Evolutionary conservation across 2,329 filamentous ascomycete species (phyloP), one percentile per base, ranked within the genome.

Genomic region (Cytospora leucostoma): DNA sequence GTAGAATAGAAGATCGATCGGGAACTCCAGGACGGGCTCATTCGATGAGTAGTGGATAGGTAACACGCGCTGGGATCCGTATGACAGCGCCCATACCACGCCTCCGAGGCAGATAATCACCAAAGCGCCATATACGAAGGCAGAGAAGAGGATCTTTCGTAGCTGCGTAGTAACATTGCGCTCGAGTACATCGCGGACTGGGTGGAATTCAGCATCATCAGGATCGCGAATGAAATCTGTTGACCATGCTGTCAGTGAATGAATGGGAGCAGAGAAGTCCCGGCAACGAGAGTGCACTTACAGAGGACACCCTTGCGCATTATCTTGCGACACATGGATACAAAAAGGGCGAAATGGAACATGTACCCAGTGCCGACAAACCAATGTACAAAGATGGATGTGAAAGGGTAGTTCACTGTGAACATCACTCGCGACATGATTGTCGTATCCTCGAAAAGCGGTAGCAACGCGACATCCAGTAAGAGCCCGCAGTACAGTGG

Each of bases 261-360:
- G 3, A 17, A 52, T n/a, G n/a, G 10, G 12, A 15, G 32, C n/a
- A 10, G 34, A 35, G 35, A 57, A 44, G 11, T 49, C 15, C 33
- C 19, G 1, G 10, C 27, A 44, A 35, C 19, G 19, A 21, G 15
- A 11, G 19, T 56, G 35, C 52, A 83, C 88, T 84, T 81, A 92
- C 89, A 98, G 64, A 99, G 81, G 49, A 99, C 95, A 58, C 95
- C 95, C 69, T 88, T 92, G 67, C 95, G 89, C 89, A 99, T 91
- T 64, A 98, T 97, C 79, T 97, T 97, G 67, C 95, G 89, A 76
- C 95, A 99, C 93, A 99, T 98, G 62, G 93, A 96, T 19, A 99
- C 95, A 73, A 99, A 99, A 3, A 99, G 84, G 6, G 95, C 95
- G 74, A 99, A 99, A 74, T 99, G 95, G 78, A 99, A 99, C 96